phyloP scores from a whole-genome alignment of 352 stramenopile genomes.

The Globisporangium rhizosaccharum region DNA sequence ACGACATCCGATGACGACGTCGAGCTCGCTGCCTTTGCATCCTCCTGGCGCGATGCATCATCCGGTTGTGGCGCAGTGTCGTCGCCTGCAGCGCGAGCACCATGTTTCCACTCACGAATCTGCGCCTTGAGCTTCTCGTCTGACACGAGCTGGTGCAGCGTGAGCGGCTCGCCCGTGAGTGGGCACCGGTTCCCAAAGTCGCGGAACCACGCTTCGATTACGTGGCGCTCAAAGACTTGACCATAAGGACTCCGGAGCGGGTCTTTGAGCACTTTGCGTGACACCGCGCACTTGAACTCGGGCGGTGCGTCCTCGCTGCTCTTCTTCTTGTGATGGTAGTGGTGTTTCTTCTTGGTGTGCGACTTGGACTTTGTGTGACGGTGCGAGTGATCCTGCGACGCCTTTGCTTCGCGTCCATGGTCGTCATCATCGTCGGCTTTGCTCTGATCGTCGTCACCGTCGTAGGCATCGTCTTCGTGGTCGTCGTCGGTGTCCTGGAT shows the following conservation, averaged over 20 bases:
- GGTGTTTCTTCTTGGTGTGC: constrained; percentile 32
- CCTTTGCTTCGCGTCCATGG: constrained; percentile 10
- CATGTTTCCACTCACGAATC: constrained; percentile 67
- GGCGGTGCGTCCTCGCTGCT: constrained; percentile 24
- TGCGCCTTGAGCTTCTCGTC: constrained; percentile 52
- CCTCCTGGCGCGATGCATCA: not conserved
- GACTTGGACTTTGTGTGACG: constrained; percentile 19
- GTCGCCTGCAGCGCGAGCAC: not conserved
- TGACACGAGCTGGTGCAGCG: constrained; percentile 34
- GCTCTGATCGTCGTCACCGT: constrained; percentile 18
- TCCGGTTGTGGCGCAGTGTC: not conserved
- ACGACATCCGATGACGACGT: not conserved
- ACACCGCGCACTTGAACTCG: constrained; percentile 75
- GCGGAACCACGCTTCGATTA: constrained; percentile 77
- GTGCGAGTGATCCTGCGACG: not conserved
- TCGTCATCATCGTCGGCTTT: constrained; percentile 21
- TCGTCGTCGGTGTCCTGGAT: constrained; percentile 43
- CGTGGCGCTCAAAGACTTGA: constrained; percentile 70
- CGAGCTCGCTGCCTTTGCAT: not conserved
- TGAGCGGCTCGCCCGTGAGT: constrained; percentile 64
- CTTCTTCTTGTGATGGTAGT: constrained; percentile 24
- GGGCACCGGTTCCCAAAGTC: constrained; percentile 82
- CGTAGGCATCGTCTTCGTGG: constrained; percentile 17
- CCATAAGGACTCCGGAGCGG: constrained; percentile 67
- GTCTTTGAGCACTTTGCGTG: constrained; percentile 61